phyloP scores from a whole-genome alignment of 495 filamentous ascomycete genomes.

The Trichoderma reesei region DNA sequence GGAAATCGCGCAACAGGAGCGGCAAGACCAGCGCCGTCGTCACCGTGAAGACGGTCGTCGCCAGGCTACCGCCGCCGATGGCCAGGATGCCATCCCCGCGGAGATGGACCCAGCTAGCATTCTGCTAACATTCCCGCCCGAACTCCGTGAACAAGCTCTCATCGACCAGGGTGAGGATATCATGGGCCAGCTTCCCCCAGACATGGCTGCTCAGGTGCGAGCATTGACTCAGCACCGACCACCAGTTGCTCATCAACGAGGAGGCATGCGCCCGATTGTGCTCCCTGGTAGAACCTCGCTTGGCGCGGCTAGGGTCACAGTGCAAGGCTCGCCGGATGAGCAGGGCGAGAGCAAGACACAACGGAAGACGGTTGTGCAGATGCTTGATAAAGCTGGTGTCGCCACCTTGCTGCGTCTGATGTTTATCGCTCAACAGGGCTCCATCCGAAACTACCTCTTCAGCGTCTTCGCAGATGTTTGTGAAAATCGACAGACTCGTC shows the following conservation, averaged over 20 bases:
- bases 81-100: constrained; percentile 47
- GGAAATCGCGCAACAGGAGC: constrained; percentile 84
- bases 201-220: constrained; percentile 77
- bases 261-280: constrained; percentile 17
- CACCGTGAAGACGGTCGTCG: constrained; percentile 65
- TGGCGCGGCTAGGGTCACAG: constrained; percentile 11
- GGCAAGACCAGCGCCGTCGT: constrained; percentile 76
- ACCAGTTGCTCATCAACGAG: constrained; percentile 16
- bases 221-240: constrained; percentile 26
- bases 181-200: constrained; percentile 72
- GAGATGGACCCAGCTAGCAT: constrained; percentile 95
- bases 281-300: constrained; percentile 17
- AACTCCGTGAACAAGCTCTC: constrained; percentile 73
- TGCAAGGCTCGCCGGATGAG: constrained; percentile 18
- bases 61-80: constrained; percentile 39
- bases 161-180: constrained; percentile 87
- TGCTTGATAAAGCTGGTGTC: constrained; percentile 92
- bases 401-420: constrained; percentile 90
- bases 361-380: constrained; percentile 76
- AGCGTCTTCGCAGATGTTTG: constrained; percentile 81
- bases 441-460: constrained; percentile 65
- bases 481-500: constrained; percentile 85
- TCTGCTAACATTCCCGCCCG: constrained; percentile 79
- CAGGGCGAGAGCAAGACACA: constrained; percentile 49
- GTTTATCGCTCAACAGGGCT: constrained; percentile 86